These are phyloP conservation scores for Schizochytrium sp. DNA, from an alignment of 108 stramenopile genomes.

Conservation along the genomic window DNA sequence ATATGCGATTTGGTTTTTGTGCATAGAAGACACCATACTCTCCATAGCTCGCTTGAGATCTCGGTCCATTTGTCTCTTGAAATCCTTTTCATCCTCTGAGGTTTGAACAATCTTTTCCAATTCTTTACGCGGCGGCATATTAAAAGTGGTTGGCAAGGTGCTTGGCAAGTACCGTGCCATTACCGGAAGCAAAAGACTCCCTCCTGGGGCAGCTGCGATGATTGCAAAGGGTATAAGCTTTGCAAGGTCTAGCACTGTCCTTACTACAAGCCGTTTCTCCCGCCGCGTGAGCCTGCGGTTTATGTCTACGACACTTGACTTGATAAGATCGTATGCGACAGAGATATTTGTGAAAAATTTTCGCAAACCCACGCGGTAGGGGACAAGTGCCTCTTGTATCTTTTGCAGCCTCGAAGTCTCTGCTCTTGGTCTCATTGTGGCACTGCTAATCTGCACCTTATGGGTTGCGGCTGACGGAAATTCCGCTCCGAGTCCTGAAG, in stretches of 20 bases:
- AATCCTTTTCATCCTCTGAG: not conserved
- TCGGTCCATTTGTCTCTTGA: constrained; percentile 22
- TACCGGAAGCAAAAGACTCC: constrained; percentile 33
- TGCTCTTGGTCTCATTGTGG: not conserved
- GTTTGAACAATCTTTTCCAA: not conserved
- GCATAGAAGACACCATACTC: constrained; percentile 46
- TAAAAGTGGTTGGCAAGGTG: constrained; percentile 49
- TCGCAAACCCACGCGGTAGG: constrained; percentile 24
- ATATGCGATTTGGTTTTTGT: not conserved
- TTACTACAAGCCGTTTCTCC: constrained; percentile 19
- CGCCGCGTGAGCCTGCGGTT: constrained; percentile 55
- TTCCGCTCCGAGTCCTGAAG: too few relatives aligned
- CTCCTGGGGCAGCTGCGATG: constrained; percentile 43
- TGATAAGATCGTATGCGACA: constrained; percentile 25
- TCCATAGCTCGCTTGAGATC: constrained; percentile 33
- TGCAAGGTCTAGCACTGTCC: constrained; percentile 15
- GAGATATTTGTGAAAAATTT: constrained; percentile 1
- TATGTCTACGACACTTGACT: not conserved
- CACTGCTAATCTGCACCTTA: too few relatives aligned
- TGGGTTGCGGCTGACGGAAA: too few relatives aligned
- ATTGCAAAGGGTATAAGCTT: constrained; percentile 30
- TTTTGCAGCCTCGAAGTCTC: not conserved
- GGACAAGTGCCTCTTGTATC: not conserved
- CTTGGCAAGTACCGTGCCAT: constrained; percentile 38
- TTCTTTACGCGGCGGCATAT: constrained; percentile 17